Percentiles rank a stretch among this genome's conserved stretches.
Evolutionary conservation across 805 yeast species (phyloP).

Genomic region (Kuraishia ogatae): DNA sequence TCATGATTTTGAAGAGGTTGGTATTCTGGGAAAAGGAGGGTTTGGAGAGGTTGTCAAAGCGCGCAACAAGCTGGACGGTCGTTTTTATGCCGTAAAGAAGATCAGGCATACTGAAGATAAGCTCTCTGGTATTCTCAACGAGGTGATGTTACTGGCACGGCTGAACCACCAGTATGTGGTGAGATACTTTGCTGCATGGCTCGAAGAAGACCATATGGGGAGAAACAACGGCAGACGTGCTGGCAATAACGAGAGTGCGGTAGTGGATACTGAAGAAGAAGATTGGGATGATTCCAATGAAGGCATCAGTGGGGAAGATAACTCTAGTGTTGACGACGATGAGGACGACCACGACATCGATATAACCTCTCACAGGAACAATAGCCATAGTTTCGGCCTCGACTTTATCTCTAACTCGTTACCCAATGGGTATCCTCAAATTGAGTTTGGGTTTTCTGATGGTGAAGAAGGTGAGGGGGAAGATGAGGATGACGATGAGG

Average conservation of each 20-base stretch:
- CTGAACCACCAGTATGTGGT: slow-evolving; percentile 94
- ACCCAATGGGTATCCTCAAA: slow-evolving; percentile 38
- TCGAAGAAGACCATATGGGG: slow-evolving; percentile 55
- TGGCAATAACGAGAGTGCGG: neutral
- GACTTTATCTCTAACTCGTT: slow-evolving; percentile 66
- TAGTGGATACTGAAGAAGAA: slow-evolving; percentile 16
- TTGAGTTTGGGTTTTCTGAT: slow-evolving; percentile 39
- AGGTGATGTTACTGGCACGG: slow-evolving; percentile 86
- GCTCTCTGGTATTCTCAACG: slow-evolving; percentile 74
- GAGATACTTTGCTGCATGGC: slow-evolving; percentile 95
- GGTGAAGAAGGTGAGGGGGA: slow-evolving; percentile 12
- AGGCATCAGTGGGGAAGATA: too few species aligned
- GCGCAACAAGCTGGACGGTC: slow-evolving; percentile 85
- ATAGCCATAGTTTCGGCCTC: slow-evolving; percentile 28
- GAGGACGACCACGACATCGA: slow-evolving; percentile 9
- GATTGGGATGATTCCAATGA: slow-evolving; percentile 19
- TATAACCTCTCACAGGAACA: slow-evolving; percentile 16
- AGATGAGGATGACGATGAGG: slow-evolving; percentile 16
- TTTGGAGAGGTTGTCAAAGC: slow-evolving; percentile 99
- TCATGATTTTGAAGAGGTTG: slow-evolving; percentile 92
- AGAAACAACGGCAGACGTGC: neutral
- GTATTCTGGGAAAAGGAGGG: slow-evolving; percentile 87
- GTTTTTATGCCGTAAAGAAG: slow-evolving; percentile 91
- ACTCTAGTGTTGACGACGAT: slow-evolving; percentile 17
- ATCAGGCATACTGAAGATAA: slow-evolving; percentile 77